These are phyloP conservation scores for Chaetomium sp. DNA, from an alignment of 2,329 filamentous ascomycete species.

Conservation along the genomic window DNA sequence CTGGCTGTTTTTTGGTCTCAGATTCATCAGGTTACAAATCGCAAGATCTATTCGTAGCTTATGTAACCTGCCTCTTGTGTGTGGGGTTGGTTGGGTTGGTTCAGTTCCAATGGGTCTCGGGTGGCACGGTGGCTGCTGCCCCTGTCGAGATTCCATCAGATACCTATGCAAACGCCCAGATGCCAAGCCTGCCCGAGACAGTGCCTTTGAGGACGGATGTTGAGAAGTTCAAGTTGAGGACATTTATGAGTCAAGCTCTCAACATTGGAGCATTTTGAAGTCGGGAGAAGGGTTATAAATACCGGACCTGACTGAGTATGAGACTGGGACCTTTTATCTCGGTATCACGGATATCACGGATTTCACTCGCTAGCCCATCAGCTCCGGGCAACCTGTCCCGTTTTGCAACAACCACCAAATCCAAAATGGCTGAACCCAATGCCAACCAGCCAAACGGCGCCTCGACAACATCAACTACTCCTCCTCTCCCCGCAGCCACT, in stretches of 20 bases:
- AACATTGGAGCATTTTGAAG: not conserved
- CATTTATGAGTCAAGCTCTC: slow-evolving; percentile 24
- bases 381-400: slow-evolving; percentile 5
- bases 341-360: slow-evolving; percentile 21
- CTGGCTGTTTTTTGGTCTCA: not conserved
- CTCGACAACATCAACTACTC: not conserved
- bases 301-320: slow-evolving; percentile 25
- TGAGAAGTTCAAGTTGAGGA: slow-evolving; percentile 17
- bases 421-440: slow-evolving; percentile 28
- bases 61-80: not conserved
- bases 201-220: slow-evolving; percentile 21
- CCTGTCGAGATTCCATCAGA: not conserved
- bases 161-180: not conserved
- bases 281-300: slow-evolving; percentile 13
- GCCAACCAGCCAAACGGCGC: slow-evolving; percentile 13
- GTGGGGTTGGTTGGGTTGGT: not conserved
- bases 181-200: not conserved
- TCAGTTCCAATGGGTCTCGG: not conserved
- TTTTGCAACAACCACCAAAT: slow-evolving; percentile 6
- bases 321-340: slow-evolving; percentile 21
- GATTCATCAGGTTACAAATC: not conserved
- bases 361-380: slow-evolving; percentile 17
- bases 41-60: not conserved
- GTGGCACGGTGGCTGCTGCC: not conserved
- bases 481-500: slow-evolving; percentile 22